Evolutionary conservation across 768 basidiomycete species (phyloP).

Genomic region (Boletus bicolor): DNA sequence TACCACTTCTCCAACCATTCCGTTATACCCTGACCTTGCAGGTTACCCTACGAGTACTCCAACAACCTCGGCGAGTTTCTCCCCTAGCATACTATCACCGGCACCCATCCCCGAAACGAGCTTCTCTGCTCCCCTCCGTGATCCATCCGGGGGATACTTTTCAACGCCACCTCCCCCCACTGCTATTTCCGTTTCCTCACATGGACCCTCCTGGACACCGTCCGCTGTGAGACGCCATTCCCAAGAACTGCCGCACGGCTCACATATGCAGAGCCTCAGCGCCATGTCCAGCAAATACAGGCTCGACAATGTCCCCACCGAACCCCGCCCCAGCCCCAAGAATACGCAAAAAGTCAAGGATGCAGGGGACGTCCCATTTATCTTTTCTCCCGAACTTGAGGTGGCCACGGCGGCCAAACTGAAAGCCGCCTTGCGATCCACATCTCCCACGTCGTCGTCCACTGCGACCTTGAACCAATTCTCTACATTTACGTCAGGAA

Average conservation of each 20-base stretch:
- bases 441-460: conserved; percentile 4
- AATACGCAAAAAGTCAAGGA: conserved; percentile 24
- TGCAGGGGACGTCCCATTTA: conserved; percentile 31
- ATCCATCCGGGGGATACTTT: conserved; percentile 18
- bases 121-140: conserved; percentile 13
- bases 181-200: conserved; percentile 12
- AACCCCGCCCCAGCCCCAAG: conserved; percentile 13
- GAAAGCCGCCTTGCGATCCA: conserved; percentile 24
- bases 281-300: conserved; percentile 27
- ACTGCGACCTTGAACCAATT: conserved; percentile 6
- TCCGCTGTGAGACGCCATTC: conserved; percentile 16
- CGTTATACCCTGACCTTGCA: conserved; percentile 21
- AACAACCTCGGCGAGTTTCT: conserved; percentile 6
- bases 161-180: conserved; percentile 4
- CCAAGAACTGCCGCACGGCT: conserved; percentile 19
- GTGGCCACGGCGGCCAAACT: conserved; percentile 29
- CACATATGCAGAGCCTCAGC: conserved; percentile 19
- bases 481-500: conserved; percentile 22
- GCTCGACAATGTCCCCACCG: conserved; percentile 14
- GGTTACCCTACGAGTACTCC: conserved; percentile 16
- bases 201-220: conserved; percentile 13
- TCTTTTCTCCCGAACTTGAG: conserved; percentile 31
- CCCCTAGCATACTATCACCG: conserved; percentile 4
- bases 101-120: conserved; percentile 12
- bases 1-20: conserved; percentile 21